Base-by-base conservation (phyloP, 129 eudicot genomes). In the Kitagawia praeruptora region DNA sequence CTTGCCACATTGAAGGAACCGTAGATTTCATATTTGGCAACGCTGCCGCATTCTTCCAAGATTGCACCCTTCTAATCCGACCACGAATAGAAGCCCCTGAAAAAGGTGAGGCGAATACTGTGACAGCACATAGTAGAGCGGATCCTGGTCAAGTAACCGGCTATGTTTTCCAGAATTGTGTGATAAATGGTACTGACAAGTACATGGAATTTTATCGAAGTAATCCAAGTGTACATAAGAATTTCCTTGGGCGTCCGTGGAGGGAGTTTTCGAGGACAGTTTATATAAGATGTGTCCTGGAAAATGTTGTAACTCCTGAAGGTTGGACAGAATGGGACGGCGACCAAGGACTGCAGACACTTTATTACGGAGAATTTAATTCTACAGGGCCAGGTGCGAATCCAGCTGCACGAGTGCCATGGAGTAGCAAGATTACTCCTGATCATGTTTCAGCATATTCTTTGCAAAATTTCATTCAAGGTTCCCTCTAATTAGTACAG, bases 291-390 rank as follows among this genome's bases (percentile, higher is more conserved):
- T 85, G 88, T 79, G 71, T n/a, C 0, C 4, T 90, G 83, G 95
- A 79, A 28, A 80, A 40, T 38, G 73, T 84, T 56, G 71, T 90
- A 46, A 19, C 74, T 1, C 88, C 88, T 4, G 74, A 72, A 6
- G 92, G 92, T 47, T 90, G 92, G 96, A 13, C 82, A 85, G 81
- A 75, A 18, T 90, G 92, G 88, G 37, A 38, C 7, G 90, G 86
- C 49, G 90, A 83, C 2, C 79, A 82, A 71, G 92, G 85, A 0
- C 69, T 89, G 77, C 58, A 67, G 2, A 89, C 91, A 0, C 85
- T 87, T 25, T 89, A 83, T 56, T 89, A 79, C 69, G 94, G 85
- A 66, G 91, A 89, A 73, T 85, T 78, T 34, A 80, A 76, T 16
- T 87, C 82, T 74, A 66, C 42, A 4, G 91, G 94, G 4, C 75